Base-by-base conservation (phyloP, 1,139 yeast species). In the Lipomyces yarrowii region DNA sequence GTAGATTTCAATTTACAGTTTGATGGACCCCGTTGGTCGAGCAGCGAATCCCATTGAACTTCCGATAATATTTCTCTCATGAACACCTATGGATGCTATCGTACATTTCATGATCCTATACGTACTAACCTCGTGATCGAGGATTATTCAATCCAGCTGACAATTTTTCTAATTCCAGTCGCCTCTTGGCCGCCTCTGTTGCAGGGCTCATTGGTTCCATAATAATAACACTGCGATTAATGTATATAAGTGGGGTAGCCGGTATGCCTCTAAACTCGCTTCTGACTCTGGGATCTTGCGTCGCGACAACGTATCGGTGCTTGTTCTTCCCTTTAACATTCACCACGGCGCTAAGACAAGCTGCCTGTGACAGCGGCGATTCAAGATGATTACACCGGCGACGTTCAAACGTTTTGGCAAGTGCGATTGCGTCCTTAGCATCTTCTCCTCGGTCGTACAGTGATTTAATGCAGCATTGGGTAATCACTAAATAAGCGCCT, bases 391-490 rank as follows among this genome's bases (percentile, higher is more conserved):
- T 85, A 73, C 89, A 86, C 71, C 88, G 82, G 76, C 93, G 82
- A 79, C 98, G 87, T 78, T 94, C 99, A 72, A 89, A 90, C 26
- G 81, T 76, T 77, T 92, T 94, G 10, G 96, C 98, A 52, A 88
- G 74, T 46, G 84, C 89, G 64, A 94, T 91, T 1, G 96, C 96
- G 73, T 91, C 85, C 35, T 86, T 84, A 11, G 89, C 82, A 60
- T 83, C 83, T 13, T 65, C 53, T 6, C 70, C 71, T 30, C 67
- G 60, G 56, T 71, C 71, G 76, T 94, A 96, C 51, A 94, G 80
- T 33, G 90, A 89, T 75, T 91, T 91, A 83, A 96, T 91, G 73
- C 97, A 90, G 75, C 99, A 96, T 78, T 94, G 99, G 1, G 99
- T 91, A 63, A 96, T 90, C 96, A 94, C 86, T 70, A 55, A 3